Evolutionary conservation across 495 filamentous ascomycete species (phyloP).

Genomic region (Lasiosphaeria hispida): DNA sequence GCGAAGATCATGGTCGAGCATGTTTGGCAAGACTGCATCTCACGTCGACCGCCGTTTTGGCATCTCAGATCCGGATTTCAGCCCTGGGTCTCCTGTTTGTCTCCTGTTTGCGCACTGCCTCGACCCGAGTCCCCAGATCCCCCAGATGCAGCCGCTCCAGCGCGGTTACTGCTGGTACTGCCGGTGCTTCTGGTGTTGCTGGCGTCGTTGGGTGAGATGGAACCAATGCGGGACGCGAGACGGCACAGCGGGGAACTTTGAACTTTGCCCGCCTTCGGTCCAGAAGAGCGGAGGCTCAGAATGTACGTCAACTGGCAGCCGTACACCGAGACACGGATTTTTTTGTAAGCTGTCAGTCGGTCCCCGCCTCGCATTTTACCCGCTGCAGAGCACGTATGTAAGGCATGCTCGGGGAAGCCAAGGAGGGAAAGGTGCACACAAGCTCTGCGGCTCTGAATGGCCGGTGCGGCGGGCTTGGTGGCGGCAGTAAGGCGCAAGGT

Average conservation of each 20-base stretch:
- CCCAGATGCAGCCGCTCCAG: constrained; percentile 11
- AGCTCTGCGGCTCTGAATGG: constrained; percentile 19
- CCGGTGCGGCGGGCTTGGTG: constrained; percentile 3
- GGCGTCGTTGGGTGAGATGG: background rate
- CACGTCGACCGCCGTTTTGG: constrained; percentile 32
- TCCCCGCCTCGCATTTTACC: constrained; percentile 7
- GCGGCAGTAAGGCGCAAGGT: background rate
- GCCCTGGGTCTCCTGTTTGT: constrained; percentile 25
- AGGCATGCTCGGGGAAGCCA: background rate
- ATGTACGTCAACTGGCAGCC: no score
- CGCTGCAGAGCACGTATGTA: constrained; percentile 5
- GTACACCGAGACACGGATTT: background rate
- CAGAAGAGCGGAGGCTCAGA: background rate
- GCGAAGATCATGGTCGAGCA: constrained; percentile 36
- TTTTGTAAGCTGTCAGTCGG: constrained; percentile 14
- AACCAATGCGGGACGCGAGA: background rate
- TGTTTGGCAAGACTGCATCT: constrained; percentile 36
- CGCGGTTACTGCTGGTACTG: background rate
- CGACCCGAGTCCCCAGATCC: constrained; percentile 12
- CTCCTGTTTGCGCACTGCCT: constrained; percentile 11
- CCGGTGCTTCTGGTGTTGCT: background rate
- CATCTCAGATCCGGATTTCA: constrained; percentile 29
- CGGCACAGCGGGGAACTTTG: constrained; percentile 8
- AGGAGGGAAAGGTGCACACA: constrained; percentile 4
- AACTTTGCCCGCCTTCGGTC: background rate